Base-by-base conservation (phyloP, 129 eudicot genomes). In the Apium graveolens region DNA sequence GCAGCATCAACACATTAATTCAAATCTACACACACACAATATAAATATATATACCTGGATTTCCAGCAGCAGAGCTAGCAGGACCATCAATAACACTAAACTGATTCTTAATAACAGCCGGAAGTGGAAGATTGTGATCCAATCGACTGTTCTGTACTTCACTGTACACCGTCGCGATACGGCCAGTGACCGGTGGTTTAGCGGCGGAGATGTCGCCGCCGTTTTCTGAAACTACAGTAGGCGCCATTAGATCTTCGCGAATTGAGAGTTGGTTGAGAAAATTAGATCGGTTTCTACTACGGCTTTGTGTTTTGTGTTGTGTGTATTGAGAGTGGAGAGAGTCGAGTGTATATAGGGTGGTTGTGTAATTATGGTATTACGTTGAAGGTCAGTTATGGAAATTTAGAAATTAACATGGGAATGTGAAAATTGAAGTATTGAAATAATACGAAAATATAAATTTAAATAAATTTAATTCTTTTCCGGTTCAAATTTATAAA, bases 131-230 rank as follows among this genome's bases (percentile, higher is more conserved):
- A 42, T 93, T 80, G 78, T 91, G 96, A 41, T 91, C 97, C 34
- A 95, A 88, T 17, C 98, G 93, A 85, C 97, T 91, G 78, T 85
- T 90, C 80, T 94, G 98, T 31, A 94, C 91, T 80, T 94, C 98
- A n/a, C 98, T 94, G 86, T 91, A 95, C 13, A 91, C 96, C 14
- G 92, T 83, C 1, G 97, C 81, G 27, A 81, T 81, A 35, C 98
- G 96, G 78, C 92, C 89, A 34, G 82, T 73, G 2, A 55, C 24
- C n/a, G 87, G 84, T 18, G 90, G 14, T 73, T 86, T 79, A 3
- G 60, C 83, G 81, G 78, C 78, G 87, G 87, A 49, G 32, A 70
- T 24, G 20, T 74, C 83, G 81, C 92, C 98, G 71, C 93, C 98
- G 70, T 90, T 90, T 8, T 87, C 21, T 21, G 74, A 45, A 5